Percentiles rank a stretch among this genome's conserved stretches.
Evolutionary conservation across 495 filamentous ascomycete species (phyloP).

Genomic region (Hypoxylon perforatum): DNA sequence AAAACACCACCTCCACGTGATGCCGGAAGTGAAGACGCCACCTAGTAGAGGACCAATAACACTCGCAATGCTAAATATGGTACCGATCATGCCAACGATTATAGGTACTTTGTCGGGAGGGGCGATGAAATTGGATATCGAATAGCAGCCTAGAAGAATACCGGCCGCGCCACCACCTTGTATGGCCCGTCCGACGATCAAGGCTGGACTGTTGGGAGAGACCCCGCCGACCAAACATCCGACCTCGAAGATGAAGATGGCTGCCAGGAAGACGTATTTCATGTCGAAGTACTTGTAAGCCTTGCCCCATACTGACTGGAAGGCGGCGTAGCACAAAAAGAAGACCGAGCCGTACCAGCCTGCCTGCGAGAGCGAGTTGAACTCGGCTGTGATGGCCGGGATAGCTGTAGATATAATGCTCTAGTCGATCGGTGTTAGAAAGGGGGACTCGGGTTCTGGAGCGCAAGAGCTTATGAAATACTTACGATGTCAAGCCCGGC

Average conservation of each 20-base stretch:
- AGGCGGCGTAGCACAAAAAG: slow-evolving; percentile 64
- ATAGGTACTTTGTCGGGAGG: slow-evolving; percentile 49
- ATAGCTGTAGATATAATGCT: slow-evolving; percentile 53
- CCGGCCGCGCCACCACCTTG: slow-evolving; percentile 54
- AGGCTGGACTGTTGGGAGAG: slow-evolving; percentile 59
- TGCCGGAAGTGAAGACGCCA: slow-evolving; percentile 55
- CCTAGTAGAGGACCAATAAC: slow-evolving; percentile 71
- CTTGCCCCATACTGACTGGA: slow-evolving; percentile 65
- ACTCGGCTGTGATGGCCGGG: slow-evolving; percentile 61
- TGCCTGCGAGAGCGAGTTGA: slow-evolving; percentile 58
- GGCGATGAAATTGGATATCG: slow-evolving; percentile 38
- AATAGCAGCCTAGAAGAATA: slow-evolving; percentile 44
- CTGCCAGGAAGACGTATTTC: slow-evolving; percentile 61
- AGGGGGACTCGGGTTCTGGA: too few relatives aligned
- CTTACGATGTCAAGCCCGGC: too few relatives aligned
- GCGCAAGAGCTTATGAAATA: too few relatives aligned
- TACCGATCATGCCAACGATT: slow-evolving; percentile 46
- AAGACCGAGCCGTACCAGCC: slow-evolving; percentile 68
- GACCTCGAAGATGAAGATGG: slow-evolving; percentile 59
- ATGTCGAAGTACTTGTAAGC: slow-evolving; percentile 64
- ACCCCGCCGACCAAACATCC: slow-evolving; percentile 64
- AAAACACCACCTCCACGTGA: slow-evolving; percentile 78
- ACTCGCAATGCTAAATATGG: slow-evolving; percentile 71
- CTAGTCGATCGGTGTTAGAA: neutral
- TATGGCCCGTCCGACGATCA: slow-evolving; percentile 66